phyloP scores from a whole-genome alignment of 169 alveolate species.

The Plasmodium ovale region DNA sequence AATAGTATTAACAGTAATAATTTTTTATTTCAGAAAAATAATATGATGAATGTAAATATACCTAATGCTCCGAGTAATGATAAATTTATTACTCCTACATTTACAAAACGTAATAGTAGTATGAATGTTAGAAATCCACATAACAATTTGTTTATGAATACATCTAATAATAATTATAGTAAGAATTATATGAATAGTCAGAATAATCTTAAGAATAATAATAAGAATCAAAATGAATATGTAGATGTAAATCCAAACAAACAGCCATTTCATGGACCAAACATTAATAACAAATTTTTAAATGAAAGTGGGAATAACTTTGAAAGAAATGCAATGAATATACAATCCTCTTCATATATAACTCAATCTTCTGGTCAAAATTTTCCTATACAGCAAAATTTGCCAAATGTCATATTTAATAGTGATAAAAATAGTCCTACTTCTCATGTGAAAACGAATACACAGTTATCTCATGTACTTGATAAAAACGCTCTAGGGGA shows the following conservation, averaged over 20 bases:
- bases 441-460: not conserved
- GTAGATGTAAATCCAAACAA: not conserved
- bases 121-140: constrained; percentile 12
- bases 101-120: not conserved
- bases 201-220: not conserved
- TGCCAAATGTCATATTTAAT: not conserved
- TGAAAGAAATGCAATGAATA: not conserved
- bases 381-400: not conserved
- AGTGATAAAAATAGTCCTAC: not conserved
- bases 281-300: too few relatives aligned
- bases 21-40: constrained; percentile 17
- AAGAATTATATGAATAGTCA: too few relatives aligned
- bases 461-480: not conserved
- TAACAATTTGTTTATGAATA: not conserved
- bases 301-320: too few relatives aligned
- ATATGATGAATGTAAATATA: constrained; percentile 9
- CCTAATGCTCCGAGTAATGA: not conserved
- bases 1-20: constrained; percentile 15
- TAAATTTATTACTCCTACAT: not conserved
- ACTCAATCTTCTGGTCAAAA: not conserved
- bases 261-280: too few relatives aligned
- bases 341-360: not conserved
- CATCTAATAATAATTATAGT: too few relatives aligned
- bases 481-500: too few relatives aligned
- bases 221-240: not conserved